phyloP scores from a whole-genome alignment of 2,329 filamentous ascomycete genomes.

The Trichoderma sp. region DNA sequence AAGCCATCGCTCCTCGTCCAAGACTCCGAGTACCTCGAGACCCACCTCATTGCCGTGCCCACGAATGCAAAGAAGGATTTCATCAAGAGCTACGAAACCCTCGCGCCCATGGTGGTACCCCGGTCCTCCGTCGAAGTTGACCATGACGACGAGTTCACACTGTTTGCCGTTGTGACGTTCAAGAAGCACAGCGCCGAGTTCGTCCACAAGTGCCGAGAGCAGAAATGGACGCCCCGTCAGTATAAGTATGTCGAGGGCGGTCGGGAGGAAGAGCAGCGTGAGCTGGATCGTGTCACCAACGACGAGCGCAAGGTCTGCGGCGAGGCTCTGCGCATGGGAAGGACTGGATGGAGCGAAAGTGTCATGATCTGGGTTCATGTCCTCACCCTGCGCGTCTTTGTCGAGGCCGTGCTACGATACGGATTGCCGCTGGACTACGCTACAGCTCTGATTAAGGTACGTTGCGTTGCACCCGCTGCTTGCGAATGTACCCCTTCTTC shows the following conservation, averaged over 20 bases:
- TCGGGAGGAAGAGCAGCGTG: slow-evolving; percentile 81
- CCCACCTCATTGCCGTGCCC: slow-evolving; percentile 88
- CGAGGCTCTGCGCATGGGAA: slow-evolving; percentile 79
- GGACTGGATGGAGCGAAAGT: slow-evolving; percentile 93
- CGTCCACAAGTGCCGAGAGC: slow-evolving; percentile 85
- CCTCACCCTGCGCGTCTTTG: slow-evolving; percentile 86
- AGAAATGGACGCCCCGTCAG: slow-evolving; percentile 91
- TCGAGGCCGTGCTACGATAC: slow-evolving; percentile 96
- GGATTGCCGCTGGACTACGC: slow-evolving; percentile 89
- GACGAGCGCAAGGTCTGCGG: slow-evolving; percentile 93
- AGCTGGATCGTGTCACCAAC: slow-evolving; percentile 75
- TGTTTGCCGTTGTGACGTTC: slow-evolving; percentile 88
- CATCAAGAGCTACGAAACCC: slow-evolving; percentile 80
- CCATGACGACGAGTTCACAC: slow-evolving; percentile 82
- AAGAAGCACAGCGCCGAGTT: slow-evolving; percentile 90
- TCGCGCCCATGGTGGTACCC: slow-evolving; percentile 89
- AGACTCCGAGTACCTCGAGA: slow-evolving; percentile 95
- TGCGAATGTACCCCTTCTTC: background rate
- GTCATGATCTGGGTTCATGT: slow-evolving; percentile 97
- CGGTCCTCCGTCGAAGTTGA: slow-evolving; percentile 78
- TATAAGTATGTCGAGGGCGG: slow-evolving; percentile 92
- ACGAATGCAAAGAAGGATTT: slow-evolving; percentile 81
- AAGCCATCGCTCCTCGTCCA: slow-evolving; percentile 76
- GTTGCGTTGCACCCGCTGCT: slow-evolving; percentile 28
- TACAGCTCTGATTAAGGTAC: slow-evolving; percentile 78